Base-by-base conservation (phyloP, 768 basidiomycete species). In the Boletus sp. region DNA sequence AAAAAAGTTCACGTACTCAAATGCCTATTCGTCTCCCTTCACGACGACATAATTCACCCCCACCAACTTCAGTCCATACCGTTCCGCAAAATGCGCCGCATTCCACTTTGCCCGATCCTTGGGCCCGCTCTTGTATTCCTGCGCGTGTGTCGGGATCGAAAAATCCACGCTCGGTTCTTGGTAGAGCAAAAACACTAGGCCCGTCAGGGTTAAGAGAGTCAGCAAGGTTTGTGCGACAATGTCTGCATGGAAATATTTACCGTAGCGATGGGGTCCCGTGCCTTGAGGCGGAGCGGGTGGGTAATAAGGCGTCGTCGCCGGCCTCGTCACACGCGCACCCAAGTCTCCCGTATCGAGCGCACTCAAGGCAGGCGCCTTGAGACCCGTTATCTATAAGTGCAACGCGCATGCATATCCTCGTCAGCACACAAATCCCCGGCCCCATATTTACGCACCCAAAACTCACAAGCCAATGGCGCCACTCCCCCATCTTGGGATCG, bases 21-120 rank as follows among this genome's bases (percentile, higher is more conserved):
- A 7, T 44, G 44, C 27, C 39, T 46, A 65, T 19, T 65, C 60
- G 7, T 56, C 58, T 2, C 65, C 70, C 7, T 19, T 64, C 7
- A 81, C 77, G 46, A 79, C 54, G 60, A 85, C 79, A 63, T 78
- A 85, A 60, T 80, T 85, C 14, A 75, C 81, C 13, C 81, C 85
- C 19, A 85, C 82, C 6, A 85, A 70, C 66, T 76, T 79, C 43
- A 87, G 67, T 0, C 75, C 76, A 56, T 84, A 70, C 58, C 67
- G 65, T 8, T 79, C 68, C 21, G 77, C 84, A 63, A 87, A 86
- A 3, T 62, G 65, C 10, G 77, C 55, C 5, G 78, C 79, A n/a
- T 81, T 74, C 85, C 85, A 87, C 33, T 69, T 78, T 3, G 75
- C 70, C 13, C 85, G 72, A 37, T 79, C 74, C 48, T 74, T 75